Evolutionary conservation across 176 grass and related monocot species (phyloP), one percentile per base, ranked within the genome.

Genomic region (Puccinellia tenuiflora): DNA sequence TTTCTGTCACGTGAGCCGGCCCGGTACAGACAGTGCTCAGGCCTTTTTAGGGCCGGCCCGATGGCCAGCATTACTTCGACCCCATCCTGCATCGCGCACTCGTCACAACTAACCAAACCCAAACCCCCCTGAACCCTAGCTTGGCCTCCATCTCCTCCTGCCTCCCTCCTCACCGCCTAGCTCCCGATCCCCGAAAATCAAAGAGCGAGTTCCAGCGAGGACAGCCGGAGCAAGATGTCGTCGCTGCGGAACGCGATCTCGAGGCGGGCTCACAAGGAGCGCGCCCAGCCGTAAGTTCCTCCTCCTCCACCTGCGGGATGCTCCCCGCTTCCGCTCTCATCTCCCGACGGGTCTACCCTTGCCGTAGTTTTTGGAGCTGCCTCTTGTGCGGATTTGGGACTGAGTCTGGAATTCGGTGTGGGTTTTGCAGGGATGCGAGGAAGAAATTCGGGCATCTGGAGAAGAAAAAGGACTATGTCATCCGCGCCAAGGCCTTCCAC

Each of bases 391-490:
- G 16, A 43, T 70, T 83, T 1, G 33, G 73, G 15, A 17, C 42
- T 83, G 52, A 64, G n/a, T 34, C 42, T 73, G 73, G 70, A 33
- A 6, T 84, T 24, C 34, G 30, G 6, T n/a, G 3, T 84, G 77
- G 84, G 4, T 82, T 83, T 85, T 70, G 64, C 81, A 99, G 91
- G 57, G 72, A 90, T 13, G 79, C 91, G 28, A 94, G 91, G 85
- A 96, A 94, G 89, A 94, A 68, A 82, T 96, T 90, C 78, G 93
- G 97, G 48, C 68, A 90, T 83, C 70, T 99, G 1, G 97, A 96
- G 91, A 96, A 96, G 86, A 86, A 90, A 66, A 99, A 99, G 75
- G 96, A 99, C 81, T 94, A 99, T 79, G 33, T 90, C 79, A 37
- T 94, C 43, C 76, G 93, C 31, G 93, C 93, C 9, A 64, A 47